Percentiles rank a stretch among this genome's conserved stretches.
phyloP scores from a whole-genome alignment of 192 early-diverging fungal species.

The Gryganskiella cystojenkinii region DNA sequence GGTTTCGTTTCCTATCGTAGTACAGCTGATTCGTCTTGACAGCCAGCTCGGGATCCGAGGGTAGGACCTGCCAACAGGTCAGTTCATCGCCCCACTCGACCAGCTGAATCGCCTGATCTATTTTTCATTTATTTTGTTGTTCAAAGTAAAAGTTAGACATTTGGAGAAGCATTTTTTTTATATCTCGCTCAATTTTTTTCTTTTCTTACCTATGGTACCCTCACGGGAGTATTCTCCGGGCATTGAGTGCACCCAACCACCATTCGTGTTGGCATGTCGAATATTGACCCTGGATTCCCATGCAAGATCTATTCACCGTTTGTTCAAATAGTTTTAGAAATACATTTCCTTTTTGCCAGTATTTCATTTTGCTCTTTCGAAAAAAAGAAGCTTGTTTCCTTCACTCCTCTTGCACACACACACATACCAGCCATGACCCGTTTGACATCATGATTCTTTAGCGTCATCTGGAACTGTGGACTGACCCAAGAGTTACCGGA shows the following conservation, averaged over 20 bases:
- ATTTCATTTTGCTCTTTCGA: too few species aligned
- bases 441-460: conserved; percentile 68
- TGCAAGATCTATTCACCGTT: conserved; percentile 58
- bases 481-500: conserved; percentile 91
- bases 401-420: too few species aligned
- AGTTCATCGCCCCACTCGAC: conserved; percentile 16
- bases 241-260: conserved; percentile 77
- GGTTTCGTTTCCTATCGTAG: neutral
- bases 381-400: too few species aligned
- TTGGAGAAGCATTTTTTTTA: too few species aligned
- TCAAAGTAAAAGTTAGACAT: too few species aligned
- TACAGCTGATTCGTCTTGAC: neutral
- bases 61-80: conserved; percentile 18
- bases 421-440: conserved; percentile 37
- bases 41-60: neutral
- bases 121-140: too few species aligned
- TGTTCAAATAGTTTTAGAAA: neutral
- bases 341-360: neutral
- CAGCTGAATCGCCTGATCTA: conserved; percentile 23
- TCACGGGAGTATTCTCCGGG: conserved; percentile 13
- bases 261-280: conserved; percentile 72
- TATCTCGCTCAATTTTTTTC: neutral
- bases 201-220: conserved; percentile 13
- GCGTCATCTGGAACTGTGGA: conserved; percentile 83
- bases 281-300: conserved; percentile 69